phyloP scores from a whole-genome alignment of 345 rosid genomes.

The Raphanus raphanistrum region DNA sequence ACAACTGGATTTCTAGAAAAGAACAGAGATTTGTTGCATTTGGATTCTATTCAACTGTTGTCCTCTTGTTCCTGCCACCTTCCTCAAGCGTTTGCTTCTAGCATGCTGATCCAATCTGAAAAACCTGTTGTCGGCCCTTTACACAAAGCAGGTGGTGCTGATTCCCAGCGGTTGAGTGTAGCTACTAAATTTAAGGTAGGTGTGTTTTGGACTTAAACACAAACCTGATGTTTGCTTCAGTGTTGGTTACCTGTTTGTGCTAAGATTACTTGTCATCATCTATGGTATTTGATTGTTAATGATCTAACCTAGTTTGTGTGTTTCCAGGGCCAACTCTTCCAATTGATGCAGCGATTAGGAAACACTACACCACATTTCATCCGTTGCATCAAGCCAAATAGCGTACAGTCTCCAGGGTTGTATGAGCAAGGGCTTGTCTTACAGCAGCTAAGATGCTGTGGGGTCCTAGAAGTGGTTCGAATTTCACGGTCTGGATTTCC shows the following conservation, averaged over 20 bases:
- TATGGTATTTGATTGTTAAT: conserved; percentile 26
- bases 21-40: conserved; percentile 88
- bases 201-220: not conserved
- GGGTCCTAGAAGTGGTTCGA: conserved; percentile 98
- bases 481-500: conserved; percentile 98
- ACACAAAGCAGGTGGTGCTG: conserved; percentile 95
- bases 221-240: conserved; percentile 6
- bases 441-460: conserved; percentile 97
- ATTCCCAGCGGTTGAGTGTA: conserved; percentile 91
- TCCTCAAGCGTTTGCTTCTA: conserved; percentile 88
- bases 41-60: conserved; percentile 91
- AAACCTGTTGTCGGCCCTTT: conserved; percentile 79
- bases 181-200: conserved; percentile 91
- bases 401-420: conserved; percentile 75
- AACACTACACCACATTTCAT: conserved; percentile 96
- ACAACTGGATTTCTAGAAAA: conserved; percentile 94
- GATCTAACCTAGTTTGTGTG: conserved; percentile 9
- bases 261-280: not conserved
- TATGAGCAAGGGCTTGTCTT: conserved; percentile 89
- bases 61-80: conserved; percentile 87
- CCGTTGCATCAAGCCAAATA: conserved; percentile 97
- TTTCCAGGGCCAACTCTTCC: conserved; percentile 85
- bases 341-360: conserved; percentile 91
- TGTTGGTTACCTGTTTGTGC: not conserved
- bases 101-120: conserved; percentile 75